These are phyloP conservation scores for Meripilus lineatus DNA, from an alignment of 1,284 basidiomycete species.

Conservation along the genomic window DNA sequence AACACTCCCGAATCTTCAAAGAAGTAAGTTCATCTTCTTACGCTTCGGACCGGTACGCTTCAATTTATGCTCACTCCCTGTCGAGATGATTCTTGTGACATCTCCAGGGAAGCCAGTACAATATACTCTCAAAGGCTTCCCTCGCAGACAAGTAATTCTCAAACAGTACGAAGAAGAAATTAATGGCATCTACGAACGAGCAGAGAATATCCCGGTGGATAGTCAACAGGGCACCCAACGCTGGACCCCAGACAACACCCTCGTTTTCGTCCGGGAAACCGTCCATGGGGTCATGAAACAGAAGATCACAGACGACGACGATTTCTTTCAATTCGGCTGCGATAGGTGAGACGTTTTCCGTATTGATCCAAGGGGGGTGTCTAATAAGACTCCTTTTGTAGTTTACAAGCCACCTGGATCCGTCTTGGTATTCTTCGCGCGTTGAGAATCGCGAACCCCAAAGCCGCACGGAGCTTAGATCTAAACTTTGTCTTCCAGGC, in stretches of 20 bases:
- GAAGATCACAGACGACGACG: conserved; percentile 19
- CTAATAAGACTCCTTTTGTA: conserved; percentile 22
- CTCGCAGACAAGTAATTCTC: conserved; percentile 18
- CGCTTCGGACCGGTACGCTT: background rate
- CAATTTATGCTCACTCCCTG: background rate
- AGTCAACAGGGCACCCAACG: conserved; percentile 7
- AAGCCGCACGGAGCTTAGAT: conserved; percentile 14
- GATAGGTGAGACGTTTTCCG: conserved; percentile 23
- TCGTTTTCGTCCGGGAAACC: conserved; percentile 16
- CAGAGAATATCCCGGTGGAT: conserved; percentile 9
- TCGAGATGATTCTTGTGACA: conserved; percentile 3
- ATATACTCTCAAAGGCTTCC: conserved; percentile 25
- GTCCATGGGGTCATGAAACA: conserved; percentile 16
- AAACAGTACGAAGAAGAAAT: conserved; percentile 23
- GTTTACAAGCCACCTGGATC: conserved; percentile 33
- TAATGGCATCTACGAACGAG: conserved; percentile 18
- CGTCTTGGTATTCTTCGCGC: conserved; percentile 27
- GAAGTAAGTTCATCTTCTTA: conserved; percentile 8
- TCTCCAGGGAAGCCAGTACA: conserved; percentile 16
- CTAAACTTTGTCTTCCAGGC: conserved; percentile 29
- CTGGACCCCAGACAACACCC: conserved; percentile 19
- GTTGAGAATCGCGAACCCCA: conserved; percentile 17
- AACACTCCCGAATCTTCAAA: conserved; percentile 32
- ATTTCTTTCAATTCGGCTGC: conserved; percentile 34
- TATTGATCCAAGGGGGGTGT: conserved; percentile 26